These are phyloP conservation scores for Multifurca ochricompacta DNA, from an alignment of 768 basidiomycete genomes.

Conservation along the genomic window DNA sequence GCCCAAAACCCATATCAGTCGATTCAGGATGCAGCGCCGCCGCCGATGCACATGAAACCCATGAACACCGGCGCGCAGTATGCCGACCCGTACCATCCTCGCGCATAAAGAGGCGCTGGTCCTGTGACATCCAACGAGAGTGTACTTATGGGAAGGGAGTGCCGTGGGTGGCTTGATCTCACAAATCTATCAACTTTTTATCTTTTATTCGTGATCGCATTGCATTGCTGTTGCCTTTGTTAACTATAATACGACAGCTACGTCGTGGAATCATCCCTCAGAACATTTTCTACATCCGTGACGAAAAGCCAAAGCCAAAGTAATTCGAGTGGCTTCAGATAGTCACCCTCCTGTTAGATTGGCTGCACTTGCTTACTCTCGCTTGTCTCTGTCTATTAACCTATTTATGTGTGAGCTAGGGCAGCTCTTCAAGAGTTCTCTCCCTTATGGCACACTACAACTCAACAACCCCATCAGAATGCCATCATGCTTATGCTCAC, in stretches of 20 bases:
- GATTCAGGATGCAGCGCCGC: constrained; percentile 28
- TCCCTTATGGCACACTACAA: too few relatives aligned
- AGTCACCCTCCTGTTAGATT: too few relatives aligned
- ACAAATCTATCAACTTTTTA: background rate
- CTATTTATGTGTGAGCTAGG: too few relatives aligned
- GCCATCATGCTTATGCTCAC: too few relatives aligned
- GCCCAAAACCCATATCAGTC: constrained; percentile 24
- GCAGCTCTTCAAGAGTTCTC: too few relatives aligned
- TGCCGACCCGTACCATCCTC: constrained; percentile 3
- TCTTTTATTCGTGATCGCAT: background rate
- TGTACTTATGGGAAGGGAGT: background rate
- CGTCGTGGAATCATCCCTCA: too few relatives aligned
- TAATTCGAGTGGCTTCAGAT: too few relatives aligned
- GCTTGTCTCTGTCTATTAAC: too few relatives aligned
- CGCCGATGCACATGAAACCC: constrained; percentile 25
- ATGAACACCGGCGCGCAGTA: constrained; percentile 11
- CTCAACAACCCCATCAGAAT: too few relatives aligned
- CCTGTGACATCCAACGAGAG: background rate
- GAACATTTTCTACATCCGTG: too few relatives aligned
- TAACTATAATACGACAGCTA: background rate
- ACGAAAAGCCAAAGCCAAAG: too few relatives aligned
- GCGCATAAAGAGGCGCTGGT: background rate
- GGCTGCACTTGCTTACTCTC: too few relatives aligned
- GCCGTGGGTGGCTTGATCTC: background rate
- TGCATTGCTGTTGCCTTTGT: background rate